Evolutionary conservation across 2,329 filamentous ascomycete species (phyloP), one percentile per base, ranked within the genome.

Genomic region (Fusarium caatingaense): DNA sequence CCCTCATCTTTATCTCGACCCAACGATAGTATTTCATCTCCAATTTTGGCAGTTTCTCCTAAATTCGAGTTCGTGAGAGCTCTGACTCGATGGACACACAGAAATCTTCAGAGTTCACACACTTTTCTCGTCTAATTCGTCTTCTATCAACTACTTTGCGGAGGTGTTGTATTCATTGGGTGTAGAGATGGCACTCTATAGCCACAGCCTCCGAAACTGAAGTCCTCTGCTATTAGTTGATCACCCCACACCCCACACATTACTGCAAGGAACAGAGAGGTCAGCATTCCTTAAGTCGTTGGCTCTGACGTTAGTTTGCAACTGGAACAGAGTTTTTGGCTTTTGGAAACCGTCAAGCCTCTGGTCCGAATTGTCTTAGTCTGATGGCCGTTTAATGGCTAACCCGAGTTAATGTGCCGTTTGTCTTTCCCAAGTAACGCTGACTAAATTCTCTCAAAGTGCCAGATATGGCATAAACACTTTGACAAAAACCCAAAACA

Each of bases 251-350:
- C 59, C 59, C 50, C 64, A 48, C 40, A 34, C 40, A 40, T 65
- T 53, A 49, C 48, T 68, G 55, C 55, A 65, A 65, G 64, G 68
- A 54, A 53, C 44, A 56, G n/a, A n/a, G 27, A 55, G 18, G 23
- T 44, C 53, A 54, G 21, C 44, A 34, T 51, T 54, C 47, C 56
- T 42, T 7, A 50, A 50, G 45, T 68, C 49, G 48, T 41, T 56
- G 55, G 56, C 46, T 67, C 67, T 71, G 50, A 37, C 66, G 32
- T 46, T 69, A 62, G 56, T 53, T 60, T 46, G 44, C 37, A 45
- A 34, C 20, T 40, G 60, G 25, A 47, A 30, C 34, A 12, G 18
- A 12, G 34, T 32, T 49, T 40, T 44, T 42, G 20, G 8, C 42
- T 48, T 20, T 63, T 16, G 28, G 13, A 48, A 71, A 51, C 47